phyloP scores from a whole-genome alignment of 352 stramenopile species.

The Phytophthora fragariae region DNA sequence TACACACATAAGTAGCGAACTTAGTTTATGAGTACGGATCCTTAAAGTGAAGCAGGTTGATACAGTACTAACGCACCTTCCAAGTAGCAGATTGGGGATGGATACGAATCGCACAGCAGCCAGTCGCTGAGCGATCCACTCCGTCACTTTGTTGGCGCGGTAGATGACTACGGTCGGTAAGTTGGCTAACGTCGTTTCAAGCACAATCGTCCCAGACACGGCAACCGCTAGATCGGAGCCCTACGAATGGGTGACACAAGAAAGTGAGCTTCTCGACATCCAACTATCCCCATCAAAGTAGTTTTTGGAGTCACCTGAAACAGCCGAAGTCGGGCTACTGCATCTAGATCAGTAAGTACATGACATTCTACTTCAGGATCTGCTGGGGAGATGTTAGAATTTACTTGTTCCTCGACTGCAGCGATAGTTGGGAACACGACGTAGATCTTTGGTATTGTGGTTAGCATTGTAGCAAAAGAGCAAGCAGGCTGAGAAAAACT shows the following conservation, averaged over 20 bases:
- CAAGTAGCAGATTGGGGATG: constrained; percentile 73
- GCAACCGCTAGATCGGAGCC: constrained; percentile 59
- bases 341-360: constrained; percentile 38
- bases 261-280: not conserved
- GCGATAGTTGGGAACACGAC: constrained; percentile 72
- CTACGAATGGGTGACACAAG: constrained; percentile 25
- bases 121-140: constrained; percentile 57
- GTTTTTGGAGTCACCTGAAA: constrained; percentile 40
- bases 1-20: constrained; percentile 4
- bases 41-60: not conserved
- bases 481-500: not conserved
- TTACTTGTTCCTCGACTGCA: constrained; percentile 39
- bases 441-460: constrained; percentile 38
- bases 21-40: not conserved
- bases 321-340: constrained; percentile 27
- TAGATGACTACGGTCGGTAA: constrained; percentile 80
- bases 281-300: not conserved
- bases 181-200: constrained; percentile 60
- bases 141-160: constrained; percentile 68
- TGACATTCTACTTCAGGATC: constrained; percentile 4
- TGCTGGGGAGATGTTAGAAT: constrained; percentile 16
- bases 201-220: constrained; percentile 77
- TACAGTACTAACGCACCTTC: constrained; percentile 38
- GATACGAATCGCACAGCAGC: constrained; percentile 79
- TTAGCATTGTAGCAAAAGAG: not conserved